A percentile compares a stretch with the other conserved stretches of the same genome.
phyloP scores from a whole-genome alignment of 768 basidiomycete genomes.

The Pulveroboletus frians region DNA sequence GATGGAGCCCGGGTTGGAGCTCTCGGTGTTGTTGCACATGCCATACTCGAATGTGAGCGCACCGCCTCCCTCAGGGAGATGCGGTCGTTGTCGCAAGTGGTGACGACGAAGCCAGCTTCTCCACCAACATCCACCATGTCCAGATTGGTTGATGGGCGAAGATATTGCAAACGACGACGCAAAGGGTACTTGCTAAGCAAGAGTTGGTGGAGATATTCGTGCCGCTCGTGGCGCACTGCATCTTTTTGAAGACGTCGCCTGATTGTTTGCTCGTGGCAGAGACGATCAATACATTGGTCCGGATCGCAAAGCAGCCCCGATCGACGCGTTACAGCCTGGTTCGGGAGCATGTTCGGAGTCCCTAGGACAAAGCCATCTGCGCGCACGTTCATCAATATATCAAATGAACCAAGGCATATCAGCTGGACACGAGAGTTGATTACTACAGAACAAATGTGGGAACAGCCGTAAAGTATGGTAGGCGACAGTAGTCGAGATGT shows the following conservation, averaged over 20 bases:
- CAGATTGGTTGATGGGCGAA: constrained; percentile 86
- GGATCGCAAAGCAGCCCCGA: constrained; percentile 75
- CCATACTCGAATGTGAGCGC: constrained; percentile 58
- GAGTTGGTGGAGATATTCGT: constrained; percentile 77
- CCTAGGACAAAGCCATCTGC: constrained; percentile 63
- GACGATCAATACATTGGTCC: constrained; percentile 74
- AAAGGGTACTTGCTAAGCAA: constrained; percentile 60
- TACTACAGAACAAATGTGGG: too few relatives aligned
- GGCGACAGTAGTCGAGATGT: too few relatives aligned
- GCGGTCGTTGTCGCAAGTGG: constrained; percentile 74
- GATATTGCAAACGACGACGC: constrained; percentile 74
- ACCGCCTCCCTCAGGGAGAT: constrained; percentile 70
- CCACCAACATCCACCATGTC: constrained; percentile 92
- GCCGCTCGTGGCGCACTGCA: constrained; percentile 80
- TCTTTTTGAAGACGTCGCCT: constrained; percentile 52
- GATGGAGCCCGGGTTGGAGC: constrained; percentile 80
- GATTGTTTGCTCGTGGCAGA: constrained; percentile 91
- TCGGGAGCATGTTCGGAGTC: constrained; percentile 72
- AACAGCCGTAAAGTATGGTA: too few relatives aligned
- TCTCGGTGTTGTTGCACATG: constrained; percentile 70
- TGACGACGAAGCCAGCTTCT: constrained; percentile 94
- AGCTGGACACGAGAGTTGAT: too few relatives aligned
- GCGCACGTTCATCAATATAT: constrained; percentile 39
- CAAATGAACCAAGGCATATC: too few relatives aligned
- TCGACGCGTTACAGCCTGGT: constrained; percentile 74